Evolutionary conservation across 2,329 filamentous ascomycete species (phyloP), one percentile per base, ranked within the genome.

Genomic region (Bipolaris cookei): DNA sequence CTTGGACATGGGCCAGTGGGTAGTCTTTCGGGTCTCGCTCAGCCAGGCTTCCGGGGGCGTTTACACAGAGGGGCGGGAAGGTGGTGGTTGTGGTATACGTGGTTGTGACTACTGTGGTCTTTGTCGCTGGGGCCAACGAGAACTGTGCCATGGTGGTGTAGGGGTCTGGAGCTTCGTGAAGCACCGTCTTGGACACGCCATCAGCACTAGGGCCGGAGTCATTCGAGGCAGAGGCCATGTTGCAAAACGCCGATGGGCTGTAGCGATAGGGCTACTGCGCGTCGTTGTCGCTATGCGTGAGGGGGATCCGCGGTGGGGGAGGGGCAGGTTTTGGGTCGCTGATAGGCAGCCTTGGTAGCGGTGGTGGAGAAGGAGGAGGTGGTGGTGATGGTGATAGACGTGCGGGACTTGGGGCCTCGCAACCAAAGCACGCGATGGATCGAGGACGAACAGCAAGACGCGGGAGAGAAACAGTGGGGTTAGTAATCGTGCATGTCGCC

Each of bases 21-120:
- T 96, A 99, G 68, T 95, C 87, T 75, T 96, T 96, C 13, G 89
- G 83, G 76, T 98, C 92, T 56, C 97, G 86, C 51, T 88, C 84
- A 57, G 85, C 81, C 32, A 92, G 83, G 49, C 87, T 85, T 51
- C 86, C 86, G 21, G 91, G 89, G 57, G 90, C 86, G 63, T 87
- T 88, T 65, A 97, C 86, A 54, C 91, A 82, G 56, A 97, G 82
- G n/a, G 92, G 92, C 44, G 94, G 93, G 65, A 95, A 96, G 14
- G 82, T 77, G 77, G 91, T 83, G 76, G 88, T 92, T 1, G 93
- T 96, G 0, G 92, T 96, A 0, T 92, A 97, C 0, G 93, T 97
- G 0, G 94, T 97, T 1, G 93, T 97, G 61, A 97, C 87, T 10
- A 88, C 83, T 0, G 86, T 88, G 10, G 86, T 88, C 68, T 86